Percentiles rank a stretch among this genome's conserved stretches.
Conservation (phyloP, 495 filamentous ascomycete genomes). For the Bacidia gigantensis region DNA sequence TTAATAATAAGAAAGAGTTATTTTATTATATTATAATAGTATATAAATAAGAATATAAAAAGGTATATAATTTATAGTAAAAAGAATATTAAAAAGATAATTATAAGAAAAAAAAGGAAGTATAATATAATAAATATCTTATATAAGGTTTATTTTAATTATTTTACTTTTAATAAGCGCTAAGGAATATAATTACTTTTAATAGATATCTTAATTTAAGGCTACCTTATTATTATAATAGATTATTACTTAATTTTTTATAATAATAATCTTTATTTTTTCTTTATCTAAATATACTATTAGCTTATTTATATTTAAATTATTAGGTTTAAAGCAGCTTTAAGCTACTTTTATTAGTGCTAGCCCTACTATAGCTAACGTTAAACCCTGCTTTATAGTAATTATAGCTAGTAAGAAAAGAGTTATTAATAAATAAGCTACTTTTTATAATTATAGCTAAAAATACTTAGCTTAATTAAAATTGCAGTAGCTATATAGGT, state of each 20-base stretch:
- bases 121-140: neutral
- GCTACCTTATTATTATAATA: neutral
- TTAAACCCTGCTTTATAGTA: neutral
- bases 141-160: neutral
- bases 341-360: neutral
- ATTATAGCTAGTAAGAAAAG: neutral
- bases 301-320: neutral
- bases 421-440: neutral
- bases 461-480: neutral
- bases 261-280: too few species aligned
- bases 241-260: too few species aligned
- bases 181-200: neutral
- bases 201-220: neutral
- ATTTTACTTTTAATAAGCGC: neutral
- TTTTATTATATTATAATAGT: neutral
- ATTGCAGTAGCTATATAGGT: neutral
- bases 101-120: neutral
- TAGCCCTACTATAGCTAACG: neutral
- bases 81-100: neutral
- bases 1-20: neutral
- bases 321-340: too few species aligned
- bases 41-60: neutral
- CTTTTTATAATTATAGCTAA: neutral
- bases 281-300: neutral
- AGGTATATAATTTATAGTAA: neutral